Evolutionary conservation across 192 early-diverging fungal genomes (phyloP), one percentile per base, ranked within the genome.

Genomic region (Coemansia sp.): DNA sequence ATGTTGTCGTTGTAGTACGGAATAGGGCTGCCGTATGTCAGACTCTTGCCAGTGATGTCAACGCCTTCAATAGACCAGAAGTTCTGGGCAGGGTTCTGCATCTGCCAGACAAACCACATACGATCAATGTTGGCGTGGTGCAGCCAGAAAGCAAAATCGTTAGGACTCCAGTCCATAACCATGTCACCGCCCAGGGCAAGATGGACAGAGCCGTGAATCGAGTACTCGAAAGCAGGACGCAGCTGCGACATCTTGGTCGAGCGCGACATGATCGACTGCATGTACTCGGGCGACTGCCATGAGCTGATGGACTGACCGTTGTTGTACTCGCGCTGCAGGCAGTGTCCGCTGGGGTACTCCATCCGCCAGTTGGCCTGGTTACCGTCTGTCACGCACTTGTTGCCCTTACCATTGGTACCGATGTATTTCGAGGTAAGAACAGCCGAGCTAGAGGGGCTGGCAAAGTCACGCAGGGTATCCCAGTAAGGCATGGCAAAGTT

Each of bases 71-170:
- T 62, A 7, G 75, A 64, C 69, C 71, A 73, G 69, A 68, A 72
- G 69, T 74, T 74, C 60, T 72, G 62, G 68, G 56, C 48, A 33
- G 72, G 71, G 68, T 77, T 71, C 67, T 68, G 60, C 64, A 67
- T 56, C 75, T 85, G 83, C 83, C 83, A 84, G 58, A 77, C 75
- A 36, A 55, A 62, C 83, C 83, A 85, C 62, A 85, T 31, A 32
- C 76, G 75, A 29, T 85, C 83, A 33, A 85, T 71, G 69, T 82
- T 77, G 58, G 83, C 67, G 61, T 85, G 83, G 71, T 85, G 83
- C 28, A 85, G 50, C 72, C 72, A 85, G 73, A 85, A 85, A 22
- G 64, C 64, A 66, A 77, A 72, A 66, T 85, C 83, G 73, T 82
- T 85, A 52, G 83, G 83, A 52, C 76, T 73, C 61, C 59, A 76